Evolutionary conservation across 371 early-diverging fungal genomes (phyloP), one percentile per base, ranked within the genome.

Genomic region (Mortierella sp.): DNA sequence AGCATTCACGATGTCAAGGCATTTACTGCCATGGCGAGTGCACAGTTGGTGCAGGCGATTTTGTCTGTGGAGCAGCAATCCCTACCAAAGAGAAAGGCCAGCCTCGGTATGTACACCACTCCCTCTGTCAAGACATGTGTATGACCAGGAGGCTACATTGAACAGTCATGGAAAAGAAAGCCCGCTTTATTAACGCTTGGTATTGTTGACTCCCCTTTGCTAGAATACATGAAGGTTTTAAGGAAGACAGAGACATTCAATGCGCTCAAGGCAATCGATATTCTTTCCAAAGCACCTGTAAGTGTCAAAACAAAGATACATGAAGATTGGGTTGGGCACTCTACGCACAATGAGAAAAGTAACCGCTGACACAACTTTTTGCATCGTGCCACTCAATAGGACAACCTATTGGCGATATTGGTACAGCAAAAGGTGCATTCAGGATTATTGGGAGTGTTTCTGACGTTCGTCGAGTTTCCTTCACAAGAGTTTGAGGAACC

Each of bases 1-100:
- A 83, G 84, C 55, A 78, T 83, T 44, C 79, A 83, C 29, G 84
- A 83, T 67, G 68, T 70, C 47, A 83, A 83, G 65, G 84, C 84
- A 2, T 83, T 83, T 45, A 58, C 71, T 41, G 76, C 84, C 29
- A 83, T 83, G 84, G 76, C 84, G n/a, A 73, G 76, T 22, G 76
- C 76, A 4, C 79, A 83, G 45, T n/a, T 83, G 44, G 71, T 83
- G 13, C 63, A 75, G 16, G 79, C 79, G 9, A 53, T 79, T 16
- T 34, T 52, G 4, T 65, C 76, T 8, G 84, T 83, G 11, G 66
- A 70, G 11, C 64, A 69, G 37, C 79, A 73, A n/a, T 66, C 66
- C 13, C 48, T 83, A 31, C 70, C 76, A 16, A 67, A 68, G 43
- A 58, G 58, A 52, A 65, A 45, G n/a, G 76, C 84, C 34, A 83